phyloP scores from a whole-genome alignment of 78 protist genomes.

The Dictyostelium firmibasis region DNA sequence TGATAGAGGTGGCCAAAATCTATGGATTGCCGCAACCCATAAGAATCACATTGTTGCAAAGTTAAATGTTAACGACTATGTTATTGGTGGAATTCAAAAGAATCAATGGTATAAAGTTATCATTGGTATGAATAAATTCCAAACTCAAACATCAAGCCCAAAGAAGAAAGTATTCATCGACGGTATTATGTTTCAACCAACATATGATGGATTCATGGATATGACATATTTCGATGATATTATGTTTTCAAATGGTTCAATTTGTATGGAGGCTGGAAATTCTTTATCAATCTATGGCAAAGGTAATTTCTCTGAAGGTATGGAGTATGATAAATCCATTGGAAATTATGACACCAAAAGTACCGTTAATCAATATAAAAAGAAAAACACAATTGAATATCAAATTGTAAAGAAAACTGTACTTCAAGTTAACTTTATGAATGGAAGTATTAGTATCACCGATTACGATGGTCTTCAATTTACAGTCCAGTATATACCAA shows the following conservation, averaged over 20 bases:
- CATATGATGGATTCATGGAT: slow-evolving; percentile 16
- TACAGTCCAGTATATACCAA: neutral
- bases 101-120: neutral
- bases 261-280: neutral
- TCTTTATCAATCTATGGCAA: neutral
- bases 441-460: neutral
- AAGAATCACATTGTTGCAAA: neutral
- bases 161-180: neutral
- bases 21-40: neutral
- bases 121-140: neutral
- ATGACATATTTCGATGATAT: neutral
- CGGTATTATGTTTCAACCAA: slow-evolving; percentile 4
- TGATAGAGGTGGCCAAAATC: neutral
- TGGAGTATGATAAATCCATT: neutral
- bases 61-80: neutral
- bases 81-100: neutral
- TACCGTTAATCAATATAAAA: neutral
- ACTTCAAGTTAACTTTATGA: neutral
- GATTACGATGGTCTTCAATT: neutral
- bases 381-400: neutral
- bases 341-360: neutral
- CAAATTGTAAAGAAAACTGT: neutral
- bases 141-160: neutral
- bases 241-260: neutral
- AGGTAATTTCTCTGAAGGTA: neutral